Conservation (phyloP, 106 monocot genomes). For the Acanthochlamys bracteata region DNA sequence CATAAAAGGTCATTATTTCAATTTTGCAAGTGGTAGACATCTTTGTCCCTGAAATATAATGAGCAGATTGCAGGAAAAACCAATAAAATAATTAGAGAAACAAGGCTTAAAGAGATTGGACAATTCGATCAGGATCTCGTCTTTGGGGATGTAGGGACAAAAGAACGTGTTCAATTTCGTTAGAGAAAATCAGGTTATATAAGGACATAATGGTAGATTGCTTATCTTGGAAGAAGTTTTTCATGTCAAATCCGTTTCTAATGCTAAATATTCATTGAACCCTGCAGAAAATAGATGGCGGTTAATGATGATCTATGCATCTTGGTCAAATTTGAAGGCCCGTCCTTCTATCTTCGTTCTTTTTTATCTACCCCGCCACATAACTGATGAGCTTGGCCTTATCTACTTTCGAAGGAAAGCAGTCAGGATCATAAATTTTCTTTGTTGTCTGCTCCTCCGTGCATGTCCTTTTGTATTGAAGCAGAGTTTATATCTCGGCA, state of each 20-base stretch:
- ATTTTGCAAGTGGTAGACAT: not conserved
- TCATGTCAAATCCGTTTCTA: not conserved
- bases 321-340: not conserved
- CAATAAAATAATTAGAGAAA: conserved; percentile 40
- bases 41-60: not conserved
- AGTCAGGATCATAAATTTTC: no score
- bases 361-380: no score
- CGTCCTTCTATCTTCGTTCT: no score
- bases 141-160: conserved; percentile 71
- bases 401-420: no score
- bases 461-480: no score
- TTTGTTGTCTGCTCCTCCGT: no score
- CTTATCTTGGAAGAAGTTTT: not conserved
- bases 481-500: no score
- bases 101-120: conserved; percentile 45
- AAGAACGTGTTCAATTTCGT: conserved; percentile 64
- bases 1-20: not conserved
- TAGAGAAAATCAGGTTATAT: conserved; percentile 49
- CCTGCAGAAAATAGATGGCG: conserved; percentile 62
- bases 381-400: no score
- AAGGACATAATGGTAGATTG: not conserved
- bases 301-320: conserved; percentile 58
- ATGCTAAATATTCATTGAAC: conserved; percentile 6
- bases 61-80: conserved; percentile 69
- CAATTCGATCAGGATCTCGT: conserved; percentile 79